Conservation (phyloP, 1,284 basidiomycete genomes). For the Ganoderma leucocontextum region DNA sequence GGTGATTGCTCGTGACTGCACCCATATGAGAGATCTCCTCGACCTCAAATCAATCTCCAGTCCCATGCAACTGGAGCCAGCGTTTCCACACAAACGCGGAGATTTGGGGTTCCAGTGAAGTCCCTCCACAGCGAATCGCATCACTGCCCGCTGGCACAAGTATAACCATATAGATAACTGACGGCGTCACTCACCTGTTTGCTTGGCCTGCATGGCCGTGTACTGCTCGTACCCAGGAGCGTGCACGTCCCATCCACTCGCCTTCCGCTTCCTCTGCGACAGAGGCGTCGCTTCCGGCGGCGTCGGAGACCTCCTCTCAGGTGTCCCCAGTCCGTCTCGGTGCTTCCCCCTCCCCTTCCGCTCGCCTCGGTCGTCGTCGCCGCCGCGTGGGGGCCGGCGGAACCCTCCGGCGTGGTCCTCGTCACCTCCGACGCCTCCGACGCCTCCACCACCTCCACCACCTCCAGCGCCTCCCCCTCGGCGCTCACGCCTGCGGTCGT, state of each 20-base stretch:
- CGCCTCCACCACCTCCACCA: constrained; percentile 39
- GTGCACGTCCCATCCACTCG: constrained; percentile 95
- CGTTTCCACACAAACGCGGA: constrained; percentile 5
- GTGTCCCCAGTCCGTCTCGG: constrained; percentile 66
- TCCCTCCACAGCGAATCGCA: background rate
- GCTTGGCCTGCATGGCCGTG: constrained; percentile 94
- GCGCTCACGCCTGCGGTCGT: constrained; percentile 46
- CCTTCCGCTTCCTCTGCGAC: constrained; percentile 86
- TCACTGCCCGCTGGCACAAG: background rate
- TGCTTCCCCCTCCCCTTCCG: constrained; percentile 43
- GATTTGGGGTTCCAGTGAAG: constrained; percentile 6
- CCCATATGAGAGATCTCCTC: background rate
- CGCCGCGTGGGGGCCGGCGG: constrained; percentile 36
- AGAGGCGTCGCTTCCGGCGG: constrained; percentile 87
- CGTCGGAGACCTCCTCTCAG: constrained; percentile 88
- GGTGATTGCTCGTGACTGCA: background rate
- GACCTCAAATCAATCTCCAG: background rate
- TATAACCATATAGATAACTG: constrained; percentile 1
- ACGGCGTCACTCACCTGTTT: constrained; percentile 74
- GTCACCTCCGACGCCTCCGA: constrained; percentile 32
- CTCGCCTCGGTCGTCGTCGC: constrained; percentile 48
- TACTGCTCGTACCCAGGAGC: constrained; percentile 96
- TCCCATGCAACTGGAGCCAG: background rate
- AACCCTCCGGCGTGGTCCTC: constrained; percentile 42
- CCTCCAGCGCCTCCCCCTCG: constrained; percentile 24